Evolutionary conservation across 192 early-diverging fungal species (phyloP).

Genomic region (Backusella morwellensis): DNA sequence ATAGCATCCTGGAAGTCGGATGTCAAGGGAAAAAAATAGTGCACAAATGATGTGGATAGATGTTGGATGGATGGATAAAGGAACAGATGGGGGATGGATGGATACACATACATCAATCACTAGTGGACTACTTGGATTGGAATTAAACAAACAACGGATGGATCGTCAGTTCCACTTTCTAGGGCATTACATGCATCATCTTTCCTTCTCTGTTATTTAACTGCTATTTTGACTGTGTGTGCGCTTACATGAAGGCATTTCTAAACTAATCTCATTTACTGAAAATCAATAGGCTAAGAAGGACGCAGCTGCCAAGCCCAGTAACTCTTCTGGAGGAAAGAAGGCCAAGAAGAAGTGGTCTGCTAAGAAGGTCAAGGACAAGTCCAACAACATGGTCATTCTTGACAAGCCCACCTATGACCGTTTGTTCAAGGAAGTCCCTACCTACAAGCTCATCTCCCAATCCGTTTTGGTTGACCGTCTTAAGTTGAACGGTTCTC

Average conservation of each 20-base stretch:
- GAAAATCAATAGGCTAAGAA: slow-evolving; percentile 51
- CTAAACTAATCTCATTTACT: not conserved
- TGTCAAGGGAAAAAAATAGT: not conserved
- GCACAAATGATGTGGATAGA: not conserved
- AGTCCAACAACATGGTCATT: slow-evolving; percentile 99
- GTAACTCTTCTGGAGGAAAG: slow-evolving; percentile 60
- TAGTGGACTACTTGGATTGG: not conserved
- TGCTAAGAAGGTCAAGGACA: slow-evolving; percentile 99
- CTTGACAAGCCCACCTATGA: slow-evolving; percentile 98
- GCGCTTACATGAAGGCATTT: not conserved
- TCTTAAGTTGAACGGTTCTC: slow-evolving; percentile 95
- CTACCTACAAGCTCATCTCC: slow-evolving; percentile 99
- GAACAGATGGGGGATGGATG: not conserved
- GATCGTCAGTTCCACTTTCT: not conserved
- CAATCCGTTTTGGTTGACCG: slow-evolving; percentile 98
- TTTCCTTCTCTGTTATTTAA: not conserved
- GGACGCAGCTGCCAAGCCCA: slow-evolving; percentile 56
- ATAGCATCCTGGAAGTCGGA: not conserved
- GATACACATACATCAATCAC: not conserved
- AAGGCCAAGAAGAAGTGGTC: slow-evolving; percentile 94
- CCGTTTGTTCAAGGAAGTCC: slow-evolving; percentile 99
- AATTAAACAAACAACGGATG: not conserved
- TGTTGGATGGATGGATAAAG: not conserved
- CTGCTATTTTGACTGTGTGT: not conserved
- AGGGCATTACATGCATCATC: not conserved